Percentiles rank a stretch among this genome's conserved stretches.
phyloP scores from a whole-genome alignment of 2,329 filamentous ascomycete species.

The Mollisia scopiformis region DNA sequence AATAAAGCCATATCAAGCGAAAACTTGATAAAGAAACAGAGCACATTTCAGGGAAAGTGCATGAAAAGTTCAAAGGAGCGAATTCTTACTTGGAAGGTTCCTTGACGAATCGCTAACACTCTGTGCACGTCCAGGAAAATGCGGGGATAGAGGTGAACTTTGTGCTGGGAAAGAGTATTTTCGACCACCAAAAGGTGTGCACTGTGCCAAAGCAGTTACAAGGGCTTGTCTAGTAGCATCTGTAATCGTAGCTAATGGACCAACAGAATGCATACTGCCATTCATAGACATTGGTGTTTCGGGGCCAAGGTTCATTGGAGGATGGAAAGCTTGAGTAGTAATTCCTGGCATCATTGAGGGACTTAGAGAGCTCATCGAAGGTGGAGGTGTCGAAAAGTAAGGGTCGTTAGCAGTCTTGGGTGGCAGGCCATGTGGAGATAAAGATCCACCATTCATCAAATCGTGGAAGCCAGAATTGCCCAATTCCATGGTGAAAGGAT shows the following conservation, averaged over 20 bases:
- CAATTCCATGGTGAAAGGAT: conserved; percentile 76
- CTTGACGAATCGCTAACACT: conserved; percentile 54
- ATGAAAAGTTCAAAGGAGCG: not conserved
- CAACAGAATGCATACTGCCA: conserved; percentile 57
- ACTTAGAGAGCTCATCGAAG: conserved; percentile 74
- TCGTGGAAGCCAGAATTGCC: conserved; percentile 77
- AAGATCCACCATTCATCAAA: conserved; percentile 69
- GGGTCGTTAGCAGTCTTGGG: conserved; percentile 74
- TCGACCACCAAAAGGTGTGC: conserved; percentile 57
- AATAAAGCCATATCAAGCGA: not conserved
- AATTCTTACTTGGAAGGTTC: conserved; percentile 61
- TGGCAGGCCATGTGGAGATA: conserved; percentile 76
- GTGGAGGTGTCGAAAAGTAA: conserved; percentile 79
- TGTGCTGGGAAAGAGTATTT: conserved; percentile 66
- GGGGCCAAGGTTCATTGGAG: conserved; percentile 69
- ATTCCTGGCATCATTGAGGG: conserved; percentile 71
- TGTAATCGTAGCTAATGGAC: conserved; percentile 66
- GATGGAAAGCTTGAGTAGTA: conserved; percentile 62
- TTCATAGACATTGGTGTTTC: conserved; percentile 75
- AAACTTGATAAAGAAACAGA: not conserved
- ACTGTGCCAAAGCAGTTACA: conserved; percentile 60
- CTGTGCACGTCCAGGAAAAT: conserved; percentile 51
- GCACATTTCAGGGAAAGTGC: not conserved
- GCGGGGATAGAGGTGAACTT: conserved; percentile 57
- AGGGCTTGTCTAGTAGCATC: conserved; percentile 66